These are phyloP conservation scores for Aspergillus novoparasiticus DNA, from an alignment of 2,329 filamentous ascomycete genomes.

Conservation along the genomic window DNA sequence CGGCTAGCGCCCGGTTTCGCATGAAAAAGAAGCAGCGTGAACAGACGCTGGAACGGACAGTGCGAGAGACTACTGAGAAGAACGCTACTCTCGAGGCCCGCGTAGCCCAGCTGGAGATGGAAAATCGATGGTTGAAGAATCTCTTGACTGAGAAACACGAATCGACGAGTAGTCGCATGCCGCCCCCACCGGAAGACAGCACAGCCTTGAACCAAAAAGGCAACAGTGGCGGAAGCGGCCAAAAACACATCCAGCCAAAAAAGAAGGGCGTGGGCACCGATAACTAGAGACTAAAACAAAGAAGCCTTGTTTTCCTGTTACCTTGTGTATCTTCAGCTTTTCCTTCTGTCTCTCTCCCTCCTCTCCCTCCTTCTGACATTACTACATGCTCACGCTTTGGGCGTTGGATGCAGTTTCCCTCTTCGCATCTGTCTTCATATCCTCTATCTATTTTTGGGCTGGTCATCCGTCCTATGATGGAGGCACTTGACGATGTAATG, in stretches of 20 bases:
- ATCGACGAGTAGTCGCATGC: slow-evolving; percentile 23
- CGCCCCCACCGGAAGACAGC: slow-evolving; percentile 22
- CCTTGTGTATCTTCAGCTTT: slow-evolving; percentile 8
- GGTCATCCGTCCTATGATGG: slow-evolving; percentile 13
- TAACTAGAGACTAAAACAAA: slow-evolving; percentile 23
- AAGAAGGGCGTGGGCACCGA: slow-evolving; percentile 43
- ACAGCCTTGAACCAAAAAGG: slow-evolving; percentile 24
- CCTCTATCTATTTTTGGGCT: slow-evolving; percentile 9
- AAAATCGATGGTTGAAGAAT: slow-evolving; percentile 81
- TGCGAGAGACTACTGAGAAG: slow-evolving; percentile 82
- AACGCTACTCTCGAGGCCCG: slow-evolving; percentile 72
- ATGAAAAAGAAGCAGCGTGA: slow-evolving; percentile 97
- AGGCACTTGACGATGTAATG: slow-evolving; percentile 36
- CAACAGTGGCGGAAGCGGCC: slow-evolving; percentile 22
- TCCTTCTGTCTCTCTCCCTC: slow-evolving; percentile 10
- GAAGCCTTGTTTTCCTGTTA: slow-evolving; percentile 3
- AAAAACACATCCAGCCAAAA: slow-evolving; percentile 43
- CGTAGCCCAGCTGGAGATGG: slow-evolving; percentile 76
- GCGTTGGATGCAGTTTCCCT: slow-evolving; percentile 12
- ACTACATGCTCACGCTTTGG: background rate
- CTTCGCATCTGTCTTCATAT: slow-evolving; percentile 16
- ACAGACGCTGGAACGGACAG: slow-evolving; percentile 76
- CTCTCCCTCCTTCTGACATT: slow-evolving; percentile 7
- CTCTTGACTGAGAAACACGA: slow-evolving; percentile 79
- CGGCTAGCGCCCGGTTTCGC: slow-evolving; percentile 86